Percentiles rank a stretch among this genome's conserved stretches.
These are phyloP conservation scores for Ephemerocybe angulata DNA, from an alignment of 768 basidiomycete genomes.

Conservation along the genomic window DNA sequence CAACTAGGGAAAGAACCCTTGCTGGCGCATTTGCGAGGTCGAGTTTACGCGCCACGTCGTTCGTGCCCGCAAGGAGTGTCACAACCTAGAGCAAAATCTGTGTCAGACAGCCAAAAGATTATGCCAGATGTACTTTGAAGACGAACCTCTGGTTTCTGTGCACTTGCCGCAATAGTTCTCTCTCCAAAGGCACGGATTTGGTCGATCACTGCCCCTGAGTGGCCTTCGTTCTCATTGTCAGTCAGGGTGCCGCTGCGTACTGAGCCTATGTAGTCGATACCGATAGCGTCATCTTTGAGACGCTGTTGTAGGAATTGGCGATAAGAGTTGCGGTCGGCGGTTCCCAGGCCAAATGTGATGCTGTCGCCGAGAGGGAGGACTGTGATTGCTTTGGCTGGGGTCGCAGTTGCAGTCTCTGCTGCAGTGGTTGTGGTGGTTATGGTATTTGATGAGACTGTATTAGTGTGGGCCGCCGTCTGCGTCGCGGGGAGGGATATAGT, in stretches of 20 bases:
- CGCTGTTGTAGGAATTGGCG: not conserved
- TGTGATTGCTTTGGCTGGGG: not conserved
- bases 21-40: not conserved
- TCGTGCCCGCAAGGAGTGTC: not conserved
- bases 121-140: too few species aligned
- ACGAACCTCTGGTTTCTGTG: not conserved
- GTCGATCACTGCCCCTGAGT: not conserved
- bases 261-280: not conserved
- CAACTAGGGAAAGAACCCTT: not conserved
- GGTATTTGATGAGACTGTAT: too few species aligned
- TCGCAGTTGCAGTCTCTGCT: not conserved
- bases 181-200: not conserved
- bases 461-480: too few species aligned
- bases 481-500: too few species aligned
- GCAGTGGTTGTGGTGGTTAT: too few species aligned
- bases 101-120: too few species aligned
- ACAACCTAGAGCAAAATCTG: too few species aligned
- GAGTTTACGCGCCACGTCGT: not conserved
- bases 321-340: not conserved
- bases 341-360: slow-evolving; percentile 1
- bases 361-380: not conserved
- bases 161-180: not conserved
- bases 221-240: not conserved
- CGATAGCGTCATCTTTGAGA: not conserved
- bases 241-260: not conserved